These are phyloP conservation scores for Orbilia brochopaga DNA, from an alignment of 2,329 filamentous ascomycete genomes.

Conservation along the genomic window DNA sequence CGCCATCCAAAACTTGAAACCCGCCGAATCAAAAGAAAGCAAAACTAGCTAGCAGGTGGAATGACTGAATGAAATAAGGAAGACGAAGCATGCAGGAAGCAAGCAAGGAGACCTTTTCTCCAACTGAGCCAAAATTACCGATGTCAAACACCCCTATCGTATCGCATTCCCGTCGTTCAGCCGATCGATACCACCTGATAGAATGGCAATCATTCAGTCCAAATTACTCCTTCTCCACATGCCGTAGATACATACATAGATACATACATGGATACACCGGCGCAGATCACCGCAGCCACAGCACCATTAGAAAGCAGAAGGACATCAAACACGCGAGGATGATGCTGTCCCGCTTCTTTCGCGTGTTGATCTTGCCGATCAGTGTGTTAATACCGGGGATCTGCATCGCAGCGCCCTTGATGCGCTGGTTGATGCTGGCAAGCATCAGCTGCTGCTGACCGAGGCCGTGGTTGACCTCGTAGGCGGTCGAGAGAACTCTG, in stretches of 20 bases:
- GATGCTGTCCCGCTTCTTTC: conserved; percentile 92
- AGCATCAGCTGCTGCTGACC: conserved; percentile 84
- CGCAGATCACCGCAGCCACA: conserved; percentile 73
- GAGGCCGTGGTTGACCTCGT: conserved; percentile 94
- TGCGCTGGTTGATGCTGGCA: conserved; percentile 85
- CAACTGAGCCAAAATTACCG: background rate
- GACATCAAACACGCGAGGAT: conserved; percentile 92
- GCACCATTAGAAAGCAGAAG: conserved; percentile 84
- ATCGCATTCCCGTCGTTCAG: conserved; percentile 12
- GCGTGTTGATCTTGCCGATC: conserved; percentile 89
- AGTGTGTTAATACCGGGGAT: conserved; percentile 91
- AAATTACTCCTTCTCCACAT: too few relatives aligned
- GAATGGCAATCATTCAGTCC: too few relatives aligned
- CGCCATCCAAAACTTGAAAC: conserved; percentile 3
- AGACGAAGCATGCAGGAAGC: conserved; percentile 22
- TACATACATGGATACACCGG: too few relatives aligned
- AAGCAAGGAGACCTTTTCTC: background rate
- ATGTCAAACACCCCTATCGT: conserved; percentile 10
- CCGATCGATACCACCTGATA: too few relatives aligned
- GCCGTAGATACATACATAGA: too few relatives aligned
- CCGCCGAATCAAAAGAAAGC: too few relatives aligned
- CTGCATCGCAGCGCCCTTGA: conserved; percentile 85
- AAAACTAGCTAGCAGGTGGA: too few relatives aligned
- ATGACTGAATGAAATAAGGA: background rate
- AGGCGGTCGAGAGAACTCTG: conserved; percentile 89